Conservation (phyloP, 257 asterid species). For the Solanum tarijense region DNA sequence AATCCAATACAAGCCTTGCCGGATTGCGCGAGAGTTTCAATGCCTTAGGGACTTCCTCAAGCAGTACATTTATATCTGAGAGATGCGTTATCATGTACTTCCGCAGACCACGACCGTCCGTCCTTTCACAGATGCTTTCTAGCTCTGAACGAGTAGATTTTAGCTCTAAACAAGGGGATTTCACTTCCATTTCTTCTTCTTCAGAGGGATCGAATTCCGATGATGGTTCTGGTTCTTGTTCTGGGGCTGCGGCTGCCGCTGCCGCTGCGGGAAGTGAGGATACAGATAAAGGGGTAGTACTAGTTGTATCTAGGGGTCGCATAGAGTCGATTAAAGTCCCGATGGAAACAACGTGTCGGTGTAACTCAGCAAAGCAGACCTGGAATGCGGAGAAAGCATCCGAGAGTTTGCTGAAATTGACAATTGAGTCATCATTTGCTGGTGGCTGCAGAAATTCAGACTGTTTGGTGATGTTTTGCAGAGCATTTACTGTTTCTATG, state of each 20-base stretch:
- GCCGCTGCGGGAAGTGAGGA: not conserved
- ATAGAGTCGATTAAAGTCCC: constrained; percentile 28
- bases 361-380: constrained; percentile 48
- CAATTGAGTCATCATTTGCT: constrained; percentile 16
- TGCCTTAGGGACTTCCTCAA: constrained; percentile 62
- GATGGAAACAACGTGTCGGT: constrained; percentile 40
- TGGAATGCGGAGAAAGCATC: constrained; percentile 44
- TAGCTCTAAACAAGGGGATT: not conserved
- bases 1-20: constrained; percentile 60
- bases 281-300: not conserved
- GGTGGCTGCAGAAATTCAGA: not conserved
- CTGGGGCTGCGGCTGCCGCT: not conserved
- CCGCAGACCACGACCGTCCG: constrained; percentile 53
- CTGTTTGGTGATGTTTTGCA: not conserved
- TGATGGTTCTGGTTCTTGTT: not conserved
- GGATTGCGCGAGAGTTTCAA: constrained; percentile 46
- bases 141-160: constrained; percentile 32
- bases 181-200: constrained; percentile 5
- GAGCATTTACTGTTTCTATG: not conserved
- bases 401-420: constrained; percentile 35
- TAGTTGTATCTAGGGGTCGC: constrained; percentile 14
- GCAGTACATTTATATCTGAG: constrained; percentile 22
- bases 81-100: constrained; percentile 36
- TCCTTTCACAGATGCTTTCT: constrained; percentile 37
- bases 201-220: not conserved